phyloP scores from a whole-genome alignment of 305 asterid genomes.

The Rubia tinctorum region DNA sequence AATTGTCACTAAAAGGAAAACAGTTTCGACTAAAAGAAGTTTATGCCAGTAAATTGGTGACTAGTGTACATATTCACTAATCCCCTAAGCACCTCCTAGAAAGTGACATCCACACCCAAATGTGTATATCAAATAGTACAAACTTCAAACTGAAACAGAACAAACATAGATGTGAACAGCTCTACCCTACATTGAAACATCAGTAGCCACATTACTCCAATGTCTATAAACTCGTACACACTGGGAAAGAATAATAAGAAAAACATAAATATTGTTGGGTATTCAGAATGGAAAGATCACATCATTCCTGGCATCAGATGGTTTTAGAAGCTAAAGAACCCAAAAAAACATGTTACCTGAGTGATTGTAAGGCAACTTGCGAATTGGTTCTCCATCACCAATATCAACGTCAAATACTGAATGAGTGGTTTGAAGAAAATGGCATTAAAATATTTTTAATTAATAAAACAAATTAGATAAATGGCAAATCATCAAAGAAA shows the following conservation, averaged over 20 bases:
- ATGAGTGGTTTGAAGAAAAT: constrained; percentile 20
- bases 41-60: neutral
- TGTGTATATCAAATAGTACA: neutral
- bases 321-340: neutral
- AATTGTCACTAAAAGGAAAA: neutral
- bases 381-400: constrained; percentile 96
- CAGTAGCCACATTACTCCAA: neutral
- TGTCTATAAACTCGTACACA: neutral
- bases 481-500: constrained; percentile 24
- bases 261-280: neutral
- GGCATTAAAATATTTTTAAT: constrained; percentile 16
- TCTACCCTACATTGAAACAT: neutral
- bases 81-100: neutral
- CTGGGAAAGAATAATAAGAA: neutral
- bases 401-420: constrained; percentile 97
- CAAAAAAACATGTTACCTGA: constrained; percentile 57
- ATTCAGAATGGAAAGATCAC: neutral
- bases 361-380: constrained; percentile 88
- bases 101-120: neutral
- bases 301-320: neutral
- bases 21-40: neutral
- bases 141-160: neutral
- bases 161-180: neutral
- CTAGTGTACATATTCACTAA: neutral
- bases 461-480: constrained; percentile 14